Percentiles rank a stretch among this genome's conserved stretches.
Evolutionary conservation across 306 rosid species (phyloP).

Genomic region (Cucurbita pepo): DNA sequence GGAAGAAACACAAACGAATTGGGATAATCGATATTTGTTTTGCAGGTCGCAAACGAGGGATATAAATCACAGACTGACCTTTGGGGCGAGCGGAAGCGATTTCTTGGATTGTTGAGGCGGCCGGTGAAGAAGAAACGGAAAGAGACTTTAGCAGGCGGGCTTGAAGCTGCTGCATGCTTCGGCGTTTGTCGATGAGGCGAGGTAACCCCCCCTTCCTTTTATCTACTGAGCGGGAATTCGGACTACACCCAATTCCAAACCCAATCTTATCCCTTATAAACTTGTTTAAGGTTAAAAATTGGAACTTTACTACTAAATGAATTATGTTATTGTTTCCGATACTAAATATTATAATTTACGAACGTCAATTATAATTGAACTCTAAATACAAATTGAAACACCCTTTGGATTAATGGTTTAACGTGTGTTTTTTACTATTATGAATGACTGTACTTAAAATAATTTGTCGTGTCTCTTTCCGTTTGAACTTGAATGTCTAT

Average conservation of each 20-base stretch:
- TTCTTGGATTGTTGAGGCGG: conserved; percentile 46
- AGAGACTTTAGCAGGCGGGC: conserved; percentile 40
- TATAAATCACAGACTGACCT: conserved; percentile 24
- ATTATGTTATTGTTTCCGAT: no score
- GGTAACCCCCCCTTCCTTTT: not conserved
- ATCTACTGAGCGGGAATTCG: not conserved
- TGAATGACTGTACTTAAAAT: no score
- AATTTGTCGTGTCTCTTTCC: no score
- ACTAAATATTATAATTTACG: no score
- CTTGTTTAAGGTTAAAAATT: not conserved
- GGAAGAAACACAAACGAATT: not conserved
- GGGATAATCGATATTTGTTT: not conserved
- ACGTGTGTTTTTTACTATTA: no score
- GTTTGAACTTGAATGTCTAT: no score
- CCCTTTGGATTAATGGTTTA: no score
- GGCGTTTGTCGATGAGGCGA: not conserved
- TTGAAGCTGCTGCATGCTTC: conserved; percentile 40
- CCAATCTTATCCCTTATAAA: not conserved
- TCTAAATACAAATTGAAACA: no score
- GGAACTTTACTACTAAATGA: not conserved
- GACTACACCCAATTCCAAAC: not conserved
- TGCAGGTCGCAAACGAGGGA: not conserved
- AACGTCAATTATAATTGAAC: no score
- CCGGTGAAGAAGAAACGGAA: conserved; percentile 32
- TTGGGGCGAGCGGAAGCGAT: conserved; percentile 40